phyloP scores from a whole-genome alignment of 768 basidiomycete species.

The Baorangia bicolor region DNA sequence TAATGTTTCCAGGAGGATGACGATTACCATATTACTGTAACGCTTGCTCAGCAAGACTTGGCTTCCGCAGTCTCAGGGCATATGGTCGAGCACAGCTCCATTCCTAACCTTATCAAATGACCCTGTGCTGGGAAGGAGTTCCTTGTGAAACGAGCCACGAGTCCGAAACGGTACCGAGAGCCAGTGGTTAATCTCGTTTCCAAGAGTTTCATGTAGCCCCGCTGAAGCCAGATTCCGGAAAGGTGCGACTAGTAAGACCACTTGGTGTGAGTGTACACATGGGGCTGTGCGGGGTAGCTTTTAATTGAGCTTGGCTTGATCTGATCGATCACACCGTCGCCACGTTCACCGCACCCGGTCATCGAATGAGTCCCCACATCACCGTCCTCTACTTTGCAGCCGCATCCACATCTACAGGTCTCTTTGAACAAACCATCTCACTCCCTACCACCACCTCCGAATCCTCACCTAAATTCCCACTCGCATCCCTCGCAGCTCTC shows the following conservation, averaged over 20 bases:
- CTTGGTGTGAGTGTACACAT: too few species aligned
- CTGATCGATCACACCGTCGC: too few species aligned
- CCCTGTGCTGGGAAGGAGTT: neutral
- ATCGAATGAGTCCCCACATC: constrained; percentile 22
- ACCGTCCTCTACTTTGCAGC: constrained; percentile 56
- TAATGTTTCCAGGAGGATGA: neutral
- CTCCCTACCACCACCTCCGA: constrained; percentile 40
- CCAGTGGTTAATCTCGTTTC: neutral
- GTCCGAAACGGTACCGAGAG: neutral
- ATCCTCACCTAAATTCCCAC: constrained; percentile 32
- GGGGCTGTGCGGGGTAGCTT: too few species aligned
- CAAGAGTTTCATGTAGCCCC: neutral
- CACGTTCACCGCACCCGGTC: neutral
- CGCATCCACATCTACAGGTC: constrained; percentile 68
- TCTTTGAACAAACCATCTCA: constrained; percentile 50
- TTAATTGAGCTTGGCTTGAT: too few species aligned
- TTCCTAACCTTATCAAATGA: neutral
- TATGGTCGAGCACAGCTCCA: neutral
- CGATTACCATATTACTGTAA: too few species aligned
- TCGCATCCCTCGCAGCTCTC: constrained; percentile 48
- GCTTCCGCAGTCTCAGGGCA: constrained; percentile 7
- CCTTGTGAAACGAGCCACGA: neutral
- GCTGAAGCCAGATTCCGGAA: too few species aligned
- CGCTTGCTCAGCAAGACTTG: neutral
- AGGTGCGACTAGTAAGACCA: too few species aligned